phyloP scores from a whole-genome alignment of 768 basidiomycete species.

The Leccinum sublutescens region DNA sequence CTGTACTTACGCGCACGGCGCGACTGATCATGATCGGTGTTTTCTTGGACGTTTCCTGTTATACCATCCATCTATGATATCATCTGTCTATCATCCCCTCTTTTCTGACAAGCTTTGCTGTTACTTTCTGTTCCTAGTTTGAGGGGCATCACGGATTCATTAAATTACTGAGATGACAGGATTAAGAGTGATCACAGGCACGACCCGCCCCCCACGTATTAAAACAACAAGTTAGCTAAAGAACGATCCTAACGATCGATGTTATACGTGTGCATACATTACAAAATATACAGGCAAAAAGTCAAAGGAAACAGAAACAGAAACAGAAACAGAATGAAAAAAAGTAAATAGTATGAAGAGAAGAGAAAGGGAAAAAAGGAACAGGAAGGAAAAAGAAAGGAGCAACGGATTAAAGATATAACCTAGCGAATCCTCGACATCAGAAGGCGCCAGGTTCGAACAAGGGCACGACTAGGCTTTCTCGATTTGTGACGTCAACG shows the following conservation, averaged over 20 bases:
- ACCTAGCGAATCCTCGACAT: conserved; percentile 2
- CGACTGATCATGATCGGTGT: neutral
- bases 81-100: neutral
- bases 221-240: conserved; percentile 12
- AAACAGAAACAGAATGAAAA: no score
- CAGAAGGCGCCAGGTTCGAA: conserved; percentile 28
- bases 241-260: conserved; percentile 15
- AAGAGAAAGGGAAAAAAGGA: neutral
- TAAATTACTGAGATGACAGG: neutral
- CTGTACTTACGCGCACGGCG: neutral
- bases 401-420: neutral
- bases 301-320: neutral
- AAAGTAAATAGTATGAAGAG: neutral
- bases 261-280: conserved; percentile 15
- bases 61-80: neutral
- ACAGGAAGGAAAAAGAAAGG: neutral
- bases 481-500: conserved; percentile 32
- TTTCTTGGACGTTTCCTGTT: neutral
- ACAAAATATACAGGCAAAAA: conserved; percentile 19
- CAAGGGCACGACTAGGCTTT: conserved; percentile 29
- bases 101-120: neutral
- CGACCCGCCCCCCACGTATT: conserved; percentile 7
- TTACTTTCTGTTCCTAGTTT: neutral
- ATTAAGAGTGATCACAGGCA: neutral
- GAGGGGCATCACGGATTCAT: neutral